Percentiles rank a stretch among this genome's conserved stretches.
phyloP scores from a whole-genome alignment of 2,329 filamentous ascomycete species.

The Xylariaceae sp. region DNA sequence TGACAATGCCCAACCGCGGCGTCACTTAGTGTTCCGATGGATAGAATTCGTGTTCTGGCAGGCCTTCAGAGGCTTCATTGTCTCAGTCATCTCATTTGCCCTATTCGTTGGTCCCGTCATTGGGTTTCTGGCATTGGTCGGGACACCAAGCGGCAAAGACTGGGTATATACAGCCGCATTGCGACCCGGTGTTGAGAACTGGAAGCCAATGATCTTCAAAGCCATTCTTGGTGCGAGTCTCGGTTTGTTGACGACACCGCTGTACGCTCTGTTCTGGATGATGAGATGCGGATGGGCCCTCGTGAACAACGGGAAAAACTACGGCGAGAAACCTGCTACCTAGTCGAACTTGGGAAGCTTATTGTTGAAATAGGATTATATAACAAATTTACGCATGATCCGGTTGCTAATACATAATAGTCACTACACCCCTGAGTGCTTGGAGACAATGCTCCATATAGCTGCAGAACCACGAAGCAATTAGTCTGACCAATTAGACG shows the following conservation, averaged over 20 bases:
- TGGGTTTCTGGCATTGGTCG: not conserved
- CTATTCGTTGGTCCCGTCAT: not conserved
- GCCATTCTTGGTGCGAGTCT: not conserved
- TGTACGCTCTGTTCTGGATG: not conserved
- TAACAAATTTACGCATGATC: too few species aligned
- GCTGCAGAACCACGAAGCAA: too few species aligned
- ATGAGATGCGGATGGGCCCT: not conserved
- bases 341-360: too few species aligned
- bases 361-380: too few species aligned
- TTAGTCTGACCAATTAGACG: too few species aligned
- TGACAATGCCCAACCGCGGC: not conserved
- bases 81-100: not conserved
- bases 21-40: not conserved
- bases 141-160: not conserved
- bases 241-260: not conserved
- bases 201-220: not conserved
- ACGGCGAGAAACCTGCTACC: not conserved
- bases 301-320: not conserved
- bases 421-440: too few species aligned
- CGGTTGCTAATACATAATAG: too few species aligned
- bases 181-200: not conserved
- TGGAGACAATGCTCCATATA: too few species aligned
- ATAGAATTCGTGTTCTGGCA: not conserved
- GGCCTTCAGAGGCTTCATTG: not conserved
- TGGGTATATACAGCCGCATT: not conserved